Base-by-base conservation (phyloP, 805 yeast species). In the Saturnispora sekii region DNA sequence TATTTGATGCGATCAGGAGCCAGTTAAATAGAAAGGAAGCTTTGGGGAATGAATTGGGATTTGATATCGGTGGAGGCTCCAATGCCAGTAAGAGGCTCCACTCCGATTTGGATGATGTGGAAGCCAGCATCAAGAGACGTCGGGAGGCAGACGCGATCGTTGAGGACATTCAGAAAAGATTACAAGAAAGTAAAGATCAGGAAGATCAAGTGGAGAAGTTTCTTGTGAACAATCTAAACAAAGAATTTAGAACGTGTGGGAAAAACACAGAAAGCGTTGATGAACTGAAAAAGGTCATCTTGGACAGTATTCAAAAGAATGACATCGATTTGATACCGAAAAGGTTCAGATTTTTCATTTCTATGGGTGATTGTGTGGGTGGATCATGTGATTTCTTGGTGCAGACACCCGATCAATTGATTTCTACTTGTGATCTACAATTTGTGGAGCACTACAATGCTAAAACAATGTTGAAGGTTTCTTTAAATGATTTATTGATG, bases 21-120 rank as follows among this genome's bases (percentile, higher is more conserved):
- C 38, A 34, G 10, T n/a, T 34, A 5, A n/a, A 14, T 14, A 41
- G 28, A 10, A 15, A 18, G 29, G 44, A 41, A 17, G 40, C 31
- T 7, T 17, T 41, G 11, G 18, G 35, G 7, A 17, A 15, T 5
- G 44, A 41, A 29, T 35, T 41, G 28, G 44, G 44, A 5, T 41
- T 41, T 35, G 5, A 35, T 11, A 40, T 40, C 10, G 15, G 21
- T 10, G 38, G 34, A 26, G 43, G 18, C 4, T 18, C 26, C 5
- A 9, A 16, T 21, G 35, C 26, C 1, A 40, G 12, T 21, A n/a
- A 21, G 16, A 40, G 31, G 14, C 14, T 28, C 3, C 43, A 40
- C 16, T 21, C n/a, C 11, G 43, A 31, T 5, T 34, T 41, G 9
- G 40, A n/a, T 11, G 10, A 29, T 10, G 16, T 35, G 3, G 44